Evolutionary conservation across 1,139 yeast species (phyloP).

Genomic region (Scheffersomyces quercinus): DNA sequence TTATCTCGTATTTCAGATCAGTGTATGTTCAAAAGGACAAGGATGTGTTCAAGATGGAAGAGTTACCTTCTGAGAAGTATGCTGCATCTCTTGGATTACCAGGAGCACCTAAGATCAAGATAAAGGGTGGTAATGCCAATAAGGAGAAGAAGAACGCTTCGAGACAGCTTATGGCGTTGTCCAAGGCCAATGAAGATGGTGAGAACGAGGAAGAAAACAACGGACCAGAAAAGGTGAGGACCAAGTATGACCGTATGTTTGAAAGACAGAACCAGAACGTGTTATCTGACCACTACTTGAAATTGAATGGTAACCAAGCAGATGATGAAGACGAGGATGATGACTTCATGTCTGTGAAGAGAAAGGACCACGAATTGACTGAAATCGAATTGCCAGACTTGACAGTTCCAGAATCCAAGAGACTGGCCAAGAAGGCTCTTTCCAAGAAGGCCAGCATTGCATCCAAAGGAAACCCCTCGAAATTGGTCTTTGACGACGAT

Average conservation of each 20-base stretch:
- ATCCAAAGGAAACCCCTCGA: conserved; percentile 69
- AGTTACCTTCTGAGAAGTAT: conserved; percentile 75
- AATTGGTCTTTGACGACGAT: conserved; percentile 87
- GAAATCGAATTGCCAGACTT: conserved; percentile 68
- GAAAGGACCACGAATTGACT: conserved; percentile 67
- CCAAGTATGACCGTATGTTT: conserved; percentile 95
- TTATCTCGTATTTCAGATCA: conserved; percentile 84
- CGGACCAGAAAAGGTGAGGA: conserved; percentile 57
- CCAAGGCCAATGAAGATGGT: conserved; percentile 67
- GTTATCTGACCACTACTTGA: conserved; percentile 82
- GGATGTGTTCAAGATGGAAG: conserved; percentile 74
- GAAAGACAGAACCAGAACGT: conserved; percentile 93
- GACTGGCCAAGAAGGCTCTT: conserved; percentile 85
- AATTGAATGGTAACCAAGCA: conserved; percentile 53
- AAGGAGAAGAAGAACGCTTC: conserved; percentile 84
- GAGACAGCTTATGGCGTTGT: conserved; percentile 60
- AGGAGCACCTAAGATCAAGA: conserved; percentile 91
- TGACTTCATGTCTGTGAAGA: conserved; percentile 81
- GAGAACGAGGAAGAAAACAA: conserved; percentile 37
- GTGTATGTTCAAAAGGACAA: conserved; percentile 86
- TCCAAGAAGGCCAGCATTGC: conserved; percentile 80
- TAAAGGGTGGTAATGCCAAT: conserved; percentile 53
- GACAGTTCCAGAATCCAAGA: conserved; percentile 68
- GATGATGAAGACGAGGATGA: conserved; percentile 35
- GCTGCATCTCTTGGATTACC: conserved; percentile 92